These are phyloP conservation scores for Pestalotiopsis sp. DNA, from an alignment of 2,329 filamentous ascomycete genomes.

Conservation along the genomic window DNA sequence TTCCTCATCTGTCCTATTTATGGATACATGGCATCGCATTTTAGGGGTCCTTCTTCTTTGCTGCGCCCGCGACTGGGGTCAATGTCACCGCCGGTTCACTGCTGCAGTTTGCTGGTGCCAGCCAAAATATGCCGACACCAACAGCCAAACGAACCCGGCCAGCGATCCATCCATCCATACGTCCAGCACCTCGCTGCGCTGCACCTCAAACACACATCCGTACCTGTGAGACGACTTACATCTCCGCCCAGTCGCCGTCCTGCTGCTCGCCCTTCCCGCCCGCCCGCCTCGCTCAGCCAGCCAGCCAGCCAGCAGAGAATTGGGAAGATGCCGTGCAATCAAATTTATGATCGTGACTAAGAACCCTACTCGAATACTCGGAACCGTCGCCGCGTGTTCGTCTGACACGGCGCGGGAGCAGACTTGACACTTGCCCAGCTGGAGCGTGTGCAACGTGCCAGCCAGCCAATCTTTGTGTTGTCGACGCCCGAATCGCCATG, in stretches of 20 bases:
- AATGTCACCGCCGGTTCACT: neutral
- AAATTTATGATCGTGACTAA: slow-evolving; percentile 1
- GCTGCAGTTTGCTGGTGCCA: neutral
- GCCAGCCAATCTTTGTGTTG: neutral
- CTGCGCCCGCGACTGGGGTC: neutral
- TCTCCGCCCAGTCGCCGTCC: neutral
- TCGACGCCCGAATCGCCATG: neutral
- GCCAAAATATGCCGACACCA: neutral
- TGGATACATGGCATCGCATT: neutral
- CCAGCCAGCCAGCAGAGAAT: too few species aligned
- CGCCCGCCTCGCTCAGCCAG: neutral
- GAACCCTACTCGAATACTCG: neutral
- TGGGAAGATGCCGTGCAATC: neutral
- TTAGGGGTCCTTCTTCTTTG: neutral
- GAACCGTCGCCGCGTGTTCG: neutral
- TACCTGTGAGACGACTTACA: neutral
- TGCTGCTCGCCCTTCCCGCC: neutral
- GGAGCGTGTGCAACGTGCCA: neutral
- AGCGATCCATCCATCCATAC: neutral
- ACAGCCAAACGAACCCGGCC: too few species aligned
- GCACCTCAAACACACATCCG: neutral
- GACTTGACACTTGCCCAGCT: neutral
- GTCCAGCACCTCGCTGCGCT: neutral
- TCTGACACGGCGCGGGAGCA: neutral
- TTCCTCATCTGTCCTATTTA: neutral